Base-by-base conservation (phyloP, 495 filamentous ascomycete genomes). In the Xylaria nigripes region DNA sequence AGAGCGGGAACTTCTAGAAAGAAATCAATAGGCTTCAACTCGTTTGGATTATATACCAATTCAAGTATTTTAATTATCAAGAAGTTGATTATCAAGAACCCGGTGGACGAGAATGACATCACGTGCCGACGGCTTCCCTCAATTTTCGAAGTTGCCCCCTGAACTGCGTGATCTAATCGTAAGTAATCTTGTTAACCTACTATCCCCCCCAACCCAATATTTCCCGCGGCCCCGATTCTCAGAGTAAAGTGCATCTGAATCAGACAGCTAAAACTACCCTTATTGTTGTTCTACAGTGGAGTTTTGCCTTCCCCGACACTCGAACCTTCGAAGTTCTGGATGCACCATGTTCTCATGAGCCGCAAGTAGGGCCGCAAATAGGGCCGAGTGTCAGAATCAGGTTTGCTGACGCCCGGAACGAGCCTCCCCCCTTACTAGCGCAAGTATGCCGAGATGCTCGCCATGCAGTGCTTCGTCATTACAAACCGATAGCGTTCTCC, bases 251-350 rank as follows among this genome's bases (percentile, higher is more conserved):
- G 27, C 34, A 19, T 34, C 19, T 44, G 25, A 23, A 45, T 25
- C 23, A 23, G 32, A 29, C 30, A 5, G 43, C 51, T 53, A 47
- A 53, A 25, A 32, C 13, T 23, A 27, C 2, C 12, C 51, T 7
- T 44, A 13, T 34, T 6, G 16, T 23, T 29, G 16, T 0, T 40
- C n/a, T 70, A 56, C 23, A 55, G 57, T 76, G 73, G 73, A 67
- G 67, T 47, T 73, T 68, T 53, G 68, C 73, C 2, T 63, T 76
- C 29, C 73, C 73, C 10, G 71, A 75, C 30, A 38, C 71, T 15
- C 72, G 73, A 45, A 72, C 74, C 9, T 76, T 72, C 60, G 73
- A 76, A 51, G 71, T 76, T 6, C 61, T 76, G 29, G 73, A 76
- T 54, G 70, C 72, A 3, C 73, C 73, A 25, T 67, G 67, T 47